These are phyloP conservation scores for Pythium oligandrum DNA, from an alignment of 352 stramenopile genomes.

Conservation along the genomic window DNA sequence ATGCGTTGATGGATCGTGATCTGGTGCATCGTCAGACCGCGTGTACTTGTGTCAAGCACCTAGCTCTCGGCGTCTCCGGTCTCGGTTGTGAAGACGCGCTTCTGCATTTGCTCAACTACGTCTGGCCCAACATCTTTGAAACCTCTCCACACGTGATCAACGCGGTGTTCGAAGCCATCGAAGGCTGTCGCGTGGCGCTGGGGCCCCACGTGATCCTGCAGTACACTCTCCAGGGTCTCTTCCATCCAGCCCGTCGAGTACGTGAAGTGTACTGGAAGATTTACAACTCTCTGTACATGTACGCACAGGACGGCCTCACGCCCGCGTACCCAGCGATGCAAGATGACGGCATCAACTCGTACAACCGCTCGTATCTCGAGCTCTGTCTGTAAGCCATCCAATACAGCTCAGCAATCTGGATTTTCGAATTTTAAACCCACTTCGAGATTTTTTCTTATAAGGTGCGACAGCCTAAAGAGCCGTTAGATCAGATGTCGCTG, in stretches of 20 bases:
- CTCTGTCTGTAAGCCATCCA: conserved; percentile 46
- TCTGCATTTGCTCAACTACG: conserved; percentile 98
- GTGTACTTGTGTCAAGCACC: conserved; percentile 97
- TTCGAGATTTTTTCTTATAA: too few species aligned
- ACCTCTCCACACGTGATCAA: conserved; percentile 98
- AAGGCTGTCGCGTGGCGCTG: conserved; percentile 95
- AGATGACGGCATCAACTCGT: conserved; percentile 94
- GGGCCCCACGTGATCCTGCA: conserved; percentile 95
- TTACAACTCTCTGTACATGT: conserved; percentile 99
- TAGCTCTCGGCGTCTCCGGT: conserved; percentile 94
- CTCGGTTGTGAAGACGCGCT: conserved; percentile 98
- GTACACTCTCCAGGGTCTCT: conserved; percentile 98
- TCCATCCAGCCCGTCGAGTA: conserved; percentile 97
- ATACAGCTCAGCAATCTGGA: neutral
- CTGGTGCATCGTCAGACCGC: conserved; percentile 98
- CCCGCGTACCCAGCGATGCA: conserved; percentile 95
- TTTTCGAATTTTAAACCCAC: too few species aligned
- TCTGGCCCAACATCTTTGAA: conserved; percentile 99
- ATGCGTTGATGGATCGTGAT: conserved; percentile 99
- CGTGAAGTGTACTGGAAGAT: conserved; percentile 99
- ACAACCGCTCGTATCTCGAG: conserved; percentile 94
- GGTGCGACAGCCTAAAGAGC: too few species aligned
- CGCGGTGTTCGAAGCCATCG: conserved; percentile 97
- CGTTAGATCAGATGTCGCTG: too few species aligned
- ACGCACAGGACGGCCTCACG: conserved; percentile 96